Conservation (phyloP, 345 rosid species). For the Gossypium turneri region DNA sequence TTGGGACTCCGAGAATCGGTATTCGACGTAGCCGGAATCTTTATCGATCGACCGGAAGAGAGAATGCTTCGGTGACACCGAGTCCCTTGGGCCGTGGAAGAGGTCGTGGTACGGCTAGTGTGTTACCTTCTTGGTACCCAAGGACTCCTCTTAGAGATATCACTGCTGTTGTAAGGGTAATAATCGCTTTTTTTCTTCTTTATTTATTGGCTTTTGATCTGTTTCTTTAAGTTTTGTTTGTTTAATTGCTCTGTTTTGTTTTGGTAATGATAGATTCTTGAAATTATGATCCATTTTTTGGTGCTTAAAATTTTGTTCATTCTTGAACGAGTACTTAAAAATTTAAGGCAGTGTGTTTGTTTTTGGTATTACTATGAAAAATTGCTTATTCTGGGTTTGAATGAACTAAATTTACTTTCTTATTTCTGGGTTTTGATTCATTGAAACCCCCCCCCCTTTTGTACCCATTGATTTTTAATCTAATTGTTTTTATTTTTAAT, state of each 20-base stretch:
- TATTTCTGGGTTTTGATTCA: neutral
- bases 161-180: slow-evolving; percentile 60
- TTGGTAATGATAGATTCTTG: neutral
- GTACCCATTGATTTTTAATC: neutral
- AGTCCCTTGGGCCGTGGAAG: slow-evolving; percentile 29
- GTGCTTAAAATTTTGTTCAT: neutral
- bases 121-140: slow-evolving; percentile 82
- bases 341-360: neutral
- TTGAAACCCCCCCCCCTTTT: neutral
- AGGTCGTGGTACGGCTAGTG: slow-evolving; percentile 29
- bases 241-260: neutral
- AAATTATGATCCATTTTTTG: neutral
- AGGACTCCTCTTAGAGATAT: slow-evolving; percentile 76
- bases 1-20: slow-evolving; percentile 39
- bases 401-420: neutral
- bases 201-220: neutral
- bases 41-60: slow-evolving; percentile 32
- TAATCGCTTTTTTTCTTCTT: neutral
- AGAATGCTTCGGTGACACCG: slow-evolving; percentile 32
- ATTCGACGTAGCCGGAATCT: slow-evolving; percentile 23
- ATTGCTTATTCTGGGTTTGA: neutral
- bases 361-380: neutral
- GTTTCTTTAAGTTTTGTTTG: neutral
- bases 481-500: neutral
- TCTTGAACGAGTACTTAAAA: neutral